Evolutionary conservation across 2,329 filamentous ascomycete genomes (phyloP), one percentile per base, ranked within the genome.

Genomic region (Fusarium aywerte): DNA sequence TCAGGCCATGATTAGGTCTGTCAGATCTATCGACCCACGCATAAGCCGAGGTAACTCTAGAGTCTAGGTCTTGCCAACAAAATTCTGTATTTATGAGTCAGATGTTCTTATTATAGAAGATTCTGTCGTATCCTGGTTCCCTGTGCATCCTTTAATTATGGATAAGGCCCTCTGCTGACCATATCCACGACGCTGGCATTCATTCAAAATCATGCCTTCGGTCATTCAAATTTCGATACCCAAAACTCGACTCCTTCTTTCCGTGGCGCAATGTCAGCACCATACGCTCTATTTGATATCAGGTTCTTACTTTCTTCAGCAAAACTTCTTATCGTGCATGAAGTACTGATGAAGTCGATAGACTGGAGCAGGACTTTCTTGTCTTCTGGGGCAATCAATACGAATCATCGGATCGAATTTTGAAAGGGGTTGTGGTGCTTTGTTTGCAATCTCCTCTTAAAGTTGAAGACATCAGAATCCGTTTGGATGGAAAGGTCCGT

Each of bases 361-460:
- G 92, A 51, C 85, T 94, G 52, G 90, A 93, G 45, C 89, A 90
- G 70, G 89, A 92, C 71, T 90, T 93, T 59, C 85, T 95, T 55
- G 89, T 95, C 23, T 90, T 95, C 63, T 88, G 91, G 49, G 92
- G 92, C 48, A 85, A 80, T 67, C 88, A 92, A 57, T 83, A 90
- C 73, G 92, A 95, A 74, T 90, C 92, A 47, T 85, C 90, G 25
- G 91, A 89, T 62, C 90, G 92, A 70, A 77, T 91, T 51, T 78
- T 95, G 65, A 91, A 89, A 73, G 92, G 92, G 20, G 86, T 86
- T 12, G 79, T 95, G 25, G 89, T 93, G 18, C 81, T 95, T 23
- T 94, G 91, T 73, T 81, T 94, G 20, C 87, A 87, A 18, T 84
- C 89, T 32, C 81, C 89, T 1, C 79, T 93, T 54, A 89, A 86